phyloP scores from a whole-genome alignment of 352 stramenopile species.

The Pythium monospermum region DNA sequence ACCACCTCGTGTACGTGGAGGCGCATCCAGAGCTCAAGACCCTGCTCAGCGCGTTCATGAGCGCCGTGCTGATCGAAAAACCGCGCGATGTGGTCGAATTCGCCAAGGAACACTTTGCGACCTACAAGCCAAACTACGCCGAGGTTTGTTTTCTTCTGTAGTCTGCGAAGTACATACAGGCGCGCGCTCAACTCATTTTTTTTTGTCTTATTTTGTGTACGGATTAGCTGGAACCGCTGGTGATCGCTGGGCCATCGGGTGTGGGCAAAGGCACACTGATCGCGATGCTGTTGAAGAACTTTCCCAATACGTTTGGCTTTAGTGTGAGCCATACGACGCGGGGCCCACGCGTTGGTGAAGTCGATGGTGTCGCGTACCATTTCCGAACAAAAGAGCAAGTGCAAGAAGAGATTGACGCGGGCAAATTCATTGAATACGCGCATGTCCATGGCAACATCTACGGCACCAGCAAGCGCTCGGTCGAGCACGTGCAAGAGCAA shows the following conservation, averaged over 20 bases:
- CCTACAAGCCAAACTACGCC: constrained; percentile 50
- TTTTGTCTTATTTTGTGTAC: not conserved
- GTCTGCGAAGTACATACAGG: not conserved
- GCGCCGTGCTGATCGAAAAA: constrained; percentile 82
- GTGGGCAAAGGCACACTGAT: constrained; percentile 97
- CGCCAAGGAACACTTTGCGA: constrained; percentile 72
- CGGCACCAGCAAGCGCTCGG: constrained; percentile 91
- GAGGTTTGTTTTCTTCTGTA: constrained; percentile 22
- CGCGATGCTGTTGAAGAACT: constrained; percentile 84
- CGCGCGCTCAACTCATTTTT: not conserved
- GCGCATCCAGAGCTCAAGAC: constrained; percentile 87
- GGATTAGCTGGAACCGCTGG: constrained; percentile 66
- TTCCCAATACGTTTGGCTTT: constrained; percentile 90
- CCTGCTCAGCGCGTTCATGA: constrained; percentile 86
- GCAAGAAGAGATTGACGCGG: constrained; percentile 90
- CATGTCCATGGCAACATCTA: constrained; percentile 98
- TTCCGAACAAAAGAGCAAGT: constrained; percentile 94
- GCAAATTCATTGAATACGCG: constrained; percentile 97
- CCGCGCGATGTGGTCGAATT: constrained; percentile 78
- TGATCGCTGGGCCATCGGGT: constrained; percentile 89
- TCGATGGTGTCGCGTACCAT: constrained; percentile 96
- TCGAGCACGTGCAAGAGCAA: constrained; percentile 89
- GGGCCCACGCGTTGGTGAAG: constrained; percentile 89
- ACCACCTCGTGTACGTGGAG: constrained; percentile 78
- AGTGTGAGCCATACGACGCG: constrained; percentile 98